Base-by-base conservation (phyloP, 805 yeast genomes). In the Citeromyces nyonsensis region DNA sequence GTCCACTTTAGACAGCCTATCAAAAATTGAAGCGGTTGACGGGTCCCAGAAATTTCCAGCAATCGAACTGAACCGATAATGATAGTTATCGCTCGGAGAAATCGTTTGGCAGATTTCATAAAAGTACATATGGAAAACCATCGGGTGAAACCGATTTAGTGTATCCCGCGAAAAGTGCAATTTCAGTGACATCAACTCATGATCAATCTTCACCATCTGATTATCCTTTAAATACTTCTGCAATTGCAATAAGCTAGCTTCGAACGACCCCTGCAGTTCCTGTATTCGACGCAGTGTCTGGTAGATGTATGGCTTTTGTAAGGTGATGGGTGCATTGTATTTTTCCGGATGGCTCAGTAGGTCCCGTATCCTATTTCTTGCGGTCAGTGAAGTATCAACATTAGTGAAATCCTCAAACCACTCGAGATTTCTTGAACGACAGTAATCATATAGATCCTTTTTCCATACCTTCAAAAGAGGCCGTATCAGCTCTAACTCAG, bases 331-430 rank as follows among this genome's bases (percentile, higher is more conserved):
- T 10, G 45, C 28, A 10, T 15, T 30, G 22, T 28, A 15, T 5
- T 33, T 33, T 3, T 35, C 32, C 10, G 39, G 15, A 28, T 38
- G 36, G 22, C 49, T 30, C 6, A 18, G 22, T 22, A 40, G 39
- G 27, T 52, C 50, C 26, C 91, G 56, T 3, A 71, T 54, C 11
- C 61, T 51, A 42, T 81, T 81, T 32, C 94, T 56, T 25, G 53
- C 42, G 0, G 88, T 79, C 29, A 74, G 56, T 7, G 44, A 42
- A 2, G 61, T 52, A 40, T 75, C 73, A 3, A 44, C 43, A 40
- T 82, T 82, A 0, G 88, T 72, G 2, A 52, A 44, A 42, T 82
- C 94, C 42, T 80, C 86, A 44, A 74, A 71, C 88, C 91, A 81
- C 0, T 37, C 31, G 1, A 80, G 39, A 1, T 40, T 34, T 13